Percentiles rank a stretch among this genome's conserved stretches.
Evolutionary conservation across 805 yeast genomes (phyloP).

Genomic region (Saturnispora ahearnii): DNA sequence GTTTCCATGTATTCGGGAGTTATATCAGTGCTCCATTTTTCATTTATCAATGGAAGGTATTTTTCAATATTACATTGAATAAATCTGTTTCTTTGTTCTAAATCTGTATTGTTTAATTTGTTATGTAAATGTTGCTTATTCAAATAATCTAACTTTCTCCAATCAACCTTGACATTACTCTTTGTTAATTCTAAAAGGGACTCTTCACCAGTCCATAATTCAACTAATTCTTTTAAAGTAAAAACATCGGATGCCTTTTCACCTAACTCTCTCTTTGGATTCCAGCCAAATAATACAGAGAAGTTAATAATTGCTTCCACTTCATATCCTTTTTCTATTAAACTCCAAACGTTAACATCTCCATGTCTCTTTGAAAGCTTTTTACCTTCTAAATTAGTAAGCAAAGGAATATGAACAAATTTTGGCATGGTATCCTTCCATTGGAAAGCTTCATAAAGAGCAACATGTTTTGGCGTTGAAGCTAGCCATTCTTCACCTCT

Average conservation of each 20-base stretch:
- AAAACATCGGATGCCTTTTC: slow-evolving; percentile 44
- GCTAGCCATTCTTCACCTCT: slow-evolving; percentile 98
- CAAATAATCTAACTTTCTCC: slow-evolving; percentile 62
- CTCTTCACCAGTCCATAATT: slow-evolving; percentile 36
- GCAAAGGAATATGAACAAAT: slow-evolving; percentile 82
- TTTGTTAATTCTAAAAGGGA: slow-evolving; percentile 64
- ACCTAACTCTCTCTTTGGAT: slow-evolving; percentile 56
- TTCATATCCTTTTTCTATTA: slow-evolving; percentile 53
- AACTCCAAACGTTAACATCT: slow-evolving; percentile 59
- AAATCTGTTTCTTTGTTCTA: slow-evolving; percentile 22
- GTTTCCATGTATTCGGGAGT: slow-evolving; percentile 8
- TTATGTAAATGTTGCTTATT: slow-evolving; percentile 58
- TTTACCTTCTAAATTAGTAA: slow-evolving; percentile 63
- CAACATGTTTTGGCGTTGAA: slow-evolving; percentile 90
- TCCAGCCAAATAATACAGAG: slow-evolving; percentile 90
- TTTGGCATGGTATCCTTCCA: slow-evolving; percentile 61
- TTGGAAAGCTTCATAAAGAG: slow-evolving; percentile 75
- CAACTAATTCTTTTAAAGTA: slow-evolving; percentile 41
- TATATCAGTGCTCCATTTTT: slow-evolving; percentile 8
- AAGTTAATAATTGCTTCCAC: slow-evolving; percentile 88
- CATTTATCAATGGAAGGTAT: slow-evolving; percentile 10
- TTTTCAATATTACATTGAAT: slow-evolving; percentile 31
- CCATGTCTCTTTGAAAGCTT: slow-evolving; percentile 83
- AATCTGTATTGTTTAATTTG: slow-evolving; percentile 26
- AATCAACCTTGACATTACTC: slow-evolving; percentile 90